Percentiles rank a stretch among this genome's conserved stretches.
phyloP scores from a whole-genome alignment of 2,329 filamentous ascomycete species.

The Lomentospora prolificans region DNA sequence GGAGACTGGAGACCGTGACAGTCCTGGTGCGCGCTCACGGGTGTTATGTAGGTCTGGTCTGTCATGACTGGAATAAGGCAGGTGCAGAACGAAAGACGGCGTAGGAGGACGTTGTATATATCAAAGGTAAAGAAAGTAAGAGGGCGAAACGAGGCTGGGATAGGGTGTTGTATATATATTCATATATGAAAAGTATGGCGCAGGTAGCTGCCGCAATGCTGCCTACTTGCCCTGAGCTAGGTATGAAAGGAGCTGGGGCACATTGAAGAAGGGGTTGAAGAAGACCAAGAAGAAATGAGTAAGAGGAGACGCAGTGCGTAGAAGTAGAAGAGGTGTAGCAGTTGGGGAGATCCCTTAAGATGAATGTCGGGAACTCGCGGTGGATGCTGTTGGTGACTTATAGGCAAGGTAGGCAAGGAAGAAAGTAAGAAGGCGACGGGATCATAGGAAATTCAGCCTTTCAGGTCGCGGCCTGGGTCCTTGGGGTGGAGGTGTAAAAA shows the following conservation, averaged over 20 bases:
- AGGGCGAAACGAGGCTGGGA: background rate
- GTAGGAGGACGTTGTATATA: background rate
- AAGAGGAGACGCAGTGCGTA: background rate
- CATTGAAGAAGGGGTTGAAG: background rate
- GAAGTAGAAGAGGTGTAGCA: background rate
- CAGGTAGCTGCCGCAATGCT: background rate
- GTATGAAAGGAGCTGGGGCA: background rate
- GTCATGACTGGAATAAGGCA: constrained; percentile 1
- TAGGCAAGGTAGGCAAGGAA: background rate
- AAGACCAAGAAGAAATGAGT: background rate
- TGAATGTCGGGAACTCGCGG: background rate
- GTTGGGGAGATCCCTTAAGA: background rate
- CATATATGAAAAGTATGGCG: background rate
- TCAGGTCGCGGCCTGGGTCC: constrained; percentile 3
- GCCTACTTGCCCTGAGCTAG: background rate
- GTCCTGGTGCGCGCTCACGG: constrained; percentile 1
- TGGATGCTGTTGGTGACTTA: constrained; percentile 4
- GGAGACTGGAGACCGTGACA: background rate
- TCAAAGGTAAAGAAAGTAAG: background rate
- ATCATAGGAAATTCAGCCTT: constrained; percentile 4
- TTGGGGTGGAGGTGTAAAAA: constrained; percentile 5
- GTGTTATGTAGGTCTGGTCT: constrained; percentile 3
- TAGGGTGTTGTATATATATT: background rate
- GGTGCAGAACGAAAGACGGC: background rate
- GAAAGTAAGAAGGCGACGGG: background rate